These are phyloP conservation scores for Knoxdaviesia capensis DNA, from an alignment of 2,329 filamentous ascomycete genomes.

Conservation along the genomic window DNA sequence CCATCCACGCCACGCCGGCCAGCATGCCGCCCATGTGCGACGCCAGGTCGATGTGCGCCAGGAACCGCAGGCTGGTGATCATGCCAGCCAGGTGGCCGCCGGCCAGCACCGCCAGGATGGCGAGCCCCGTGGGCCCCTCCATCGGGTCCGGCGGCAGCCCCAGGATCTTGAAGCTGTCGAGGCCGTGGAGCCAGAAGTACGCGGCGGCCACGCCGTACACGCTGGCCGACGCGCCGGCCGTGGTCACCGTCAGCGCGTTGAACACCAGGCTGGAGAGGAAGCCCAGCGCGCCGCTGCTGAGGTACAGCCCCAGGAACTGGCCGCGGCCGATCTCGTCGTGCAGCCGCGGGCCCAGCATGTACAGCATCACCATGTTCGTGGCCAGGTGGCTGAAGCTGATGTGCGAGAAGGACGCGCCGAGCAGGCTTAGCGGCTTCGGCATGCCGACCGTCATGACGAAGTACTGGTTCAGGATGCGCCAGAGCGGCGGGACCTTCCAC, in stretches of 20 bases:
- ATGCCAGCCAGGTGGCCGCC: slow-evolving; percentile 28
- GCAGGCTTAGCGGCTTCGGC: slow-evolving; percentile 37
- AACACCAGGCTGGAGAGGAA: slow-evolving; percentile 35
- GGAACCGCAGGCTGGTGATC: slow-evolving; percentile 19
- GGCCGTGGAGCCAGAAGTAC: slow-evolving; percentile 38
- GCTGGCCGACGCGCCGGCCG: slow-evolving; percentile 47
- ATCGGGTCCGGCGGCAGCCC: slow-evolving; percentile 33
- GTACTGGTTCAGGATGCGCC: slow-evolving; percentile 46
- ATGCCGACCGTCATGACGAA: slow-evolving; percentile 45
- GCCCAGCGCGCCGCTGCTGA: slow-evolving; percentile 35
- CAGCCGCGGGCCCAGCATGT: slow-evolving; percentile 43
- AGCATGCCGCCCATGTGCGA: slow-evolving; percentile 32
- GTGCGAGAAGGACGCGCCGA: slow-evolving; percentile 53
- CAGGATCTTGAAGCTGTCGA: slow-evolving; percentile 35
- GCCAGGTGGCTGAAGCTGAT: slow-evolving; percentile 37
- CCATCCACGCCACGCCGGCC: slow-evolving; percentile 21
- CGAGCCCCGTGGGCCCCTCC: slow-evolving; percentile 30
- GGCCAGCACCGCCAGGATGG: slow-evolving; percentile 28
- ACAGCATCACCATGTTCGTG: slow-evolving; percentile 45
- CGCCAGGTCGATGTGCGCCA: slow-evolving; percentile 30
- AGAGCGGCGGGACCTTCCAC: slow-evolving; percentile 46
- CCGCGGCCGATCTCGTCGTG: slow-evolving; percentile 53
- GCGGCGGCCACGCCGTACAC: slow-evolving; percentile 39
- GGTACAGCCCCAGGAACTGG: slow-evolving; percentile 47
- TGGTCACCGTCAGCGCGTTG: slow-evolving; percentile 27